phyloP scores from a whole-genome alignment of 495 filamentous ascomycete genomes.

The Pseudomonodictys pantanalensis region DNA sequence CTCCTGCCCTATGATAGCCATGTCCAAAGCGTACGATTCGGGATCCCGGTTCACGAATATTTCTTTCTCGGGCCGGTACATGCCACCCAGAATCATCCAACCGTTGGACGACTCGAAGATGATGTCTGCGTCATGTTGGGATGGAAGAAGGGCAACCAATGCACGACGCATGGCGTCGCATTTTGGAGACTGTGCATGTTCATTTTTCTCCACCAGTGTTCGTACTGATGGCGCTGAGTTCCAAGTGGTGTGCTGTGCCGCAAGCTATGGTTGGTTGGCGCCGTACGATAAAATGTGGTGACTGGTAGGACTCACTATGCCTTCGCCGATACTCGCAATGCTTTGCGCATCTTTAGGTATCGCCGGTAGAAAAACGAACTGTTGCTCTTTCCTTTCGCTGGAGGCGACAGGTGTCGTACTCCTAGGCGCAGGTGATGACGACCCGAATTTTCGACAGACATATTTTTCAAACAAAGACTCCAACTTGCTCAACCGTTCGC shows the following conservation, averaged over 20 bases:
- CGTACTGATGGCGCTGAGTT: slow-evolving; percentile 15
- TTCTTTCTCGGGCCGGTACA: slow-evolving; percentile 19
- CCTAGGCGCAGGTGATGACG: not conserved
- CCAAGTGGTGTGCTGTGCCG: slow-evolving; percentile 9
- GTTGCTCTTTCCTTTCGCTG: not conserved
- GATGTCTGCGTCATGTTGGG: slow-evolving; percentile 24
- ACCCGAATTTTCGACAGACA: slow-evolving; percentile 22
- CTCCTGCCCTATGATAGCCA: slow-evolving; percentile 16
- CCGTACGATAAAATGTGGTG: not conserved
- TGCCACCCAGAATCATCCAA: slow-evolving; percentile 16
- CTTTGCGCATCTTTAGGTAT: slow-evolving; percentile 19
- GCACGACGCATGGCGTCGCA: slow-evolving; percentile 11
- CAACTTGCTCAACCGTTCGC: slow-evolving; percentile 17
- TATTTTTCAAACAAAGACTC: slow-evolving; percentile 29
- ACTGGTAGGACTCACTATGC: slow-evolving; percentile 8
- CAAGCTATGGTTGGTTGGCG: slow-evolving; percentile 8
- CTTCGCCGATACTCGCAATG: slow-evolving; percentile 16
- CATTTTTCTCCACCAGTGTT: slow-evolving; percentile 17
- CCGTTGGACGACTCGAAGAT: slow-evolving; percentile 25
- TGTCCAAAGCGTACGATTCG: slow-evolving; percentile 20
- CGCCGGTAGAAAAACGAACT: slow-evolving; percentile 9
- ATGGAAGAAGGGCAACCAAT: slow-evolving; percentile 22
- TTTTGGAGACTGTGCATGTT: not conserved
- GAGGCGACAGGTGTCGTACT: not conserved
- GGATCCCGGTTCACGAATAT: slow-evolving; percentile 25